These are phyloP conservation scores for Trichomonascaceae sp. DNA, from an alignment of 1,139 yeast genomes.

Conservation along the genomic window DNA sequence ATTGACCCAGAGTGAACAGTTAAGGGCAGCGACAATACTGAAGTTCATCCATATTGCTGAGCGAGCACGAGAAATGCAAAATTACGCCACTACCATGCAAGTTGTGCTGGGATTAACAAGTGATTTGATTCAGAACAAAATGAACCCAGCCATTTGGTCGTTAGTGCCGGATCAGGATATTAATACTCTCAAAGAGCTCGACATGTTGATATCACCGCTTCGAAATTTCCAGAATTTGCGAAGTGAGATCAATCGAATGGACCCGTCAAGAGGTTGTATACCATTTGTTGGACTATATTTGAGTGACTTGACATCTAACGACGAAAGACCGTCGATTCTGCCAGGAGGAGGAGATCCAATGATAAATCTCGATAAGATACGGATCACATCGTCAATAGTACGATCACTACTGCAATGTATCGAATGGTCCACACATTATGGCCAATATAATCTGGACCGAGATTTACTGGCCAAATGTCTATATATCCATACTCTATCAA, in stretches of 20 bases:
- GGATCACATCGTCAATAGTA: slow-evolving; percentile 71
- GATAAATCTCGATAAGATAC: slow-evolving; percentile 72
- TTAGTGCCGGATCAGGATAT: slow-evolving; percentile 45
- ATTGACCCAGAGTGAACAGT: slow-evolving; percentile 52
- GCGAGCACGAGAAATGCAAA: slow-evolving; percentile 56
- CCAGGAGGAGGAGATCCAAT: slow-evolving; percentile 35
- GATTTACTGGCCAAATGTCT: slow-evolving; percentile 77
- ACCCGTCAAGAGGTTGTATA: slow-evolving; percentile 73
- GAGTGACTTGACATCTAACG: slow-evolving; percentile 75
- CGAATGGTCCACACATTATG: slow-evolving; percentile 65
- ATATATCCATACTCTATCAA: slow-evolving; percentile 69
- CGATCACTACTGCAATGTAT: slow-evolving; percentile 75
- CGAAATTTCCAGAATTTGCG: slow-evolving; percentile 65
- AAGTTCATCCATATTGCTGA: slow-evolving; percentile 83
- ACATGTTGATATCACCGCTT: slow-evolving; percentile 49
- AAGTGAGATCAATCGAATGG: slow-evolving; percentile 51
- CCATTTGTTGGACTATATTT: slow-evolving; percentile 86
- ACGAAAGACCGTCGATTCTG: slow-evolving; percentile 45
- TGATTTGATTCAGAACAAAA: slow-evolving; percentile 45
- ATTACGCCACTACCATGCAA: slow-evolving; percentile 83
- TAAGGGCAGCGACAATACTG: slow-evolving; percentile 63
- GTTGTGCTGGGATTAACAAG: slow-evolving; percentile 79
- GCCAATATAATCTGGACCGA: slow-evolving; percentile 40
- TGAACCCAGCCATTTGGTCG: slow-evolving; percentile 70
- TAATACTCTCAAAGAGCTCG: slow-evolving; percentile 37